These are phyloP conservation scores for Vaccinium darrowii DNA, from an alignment of 148 eudicot species.

Conservation along the genomic window DNA sequence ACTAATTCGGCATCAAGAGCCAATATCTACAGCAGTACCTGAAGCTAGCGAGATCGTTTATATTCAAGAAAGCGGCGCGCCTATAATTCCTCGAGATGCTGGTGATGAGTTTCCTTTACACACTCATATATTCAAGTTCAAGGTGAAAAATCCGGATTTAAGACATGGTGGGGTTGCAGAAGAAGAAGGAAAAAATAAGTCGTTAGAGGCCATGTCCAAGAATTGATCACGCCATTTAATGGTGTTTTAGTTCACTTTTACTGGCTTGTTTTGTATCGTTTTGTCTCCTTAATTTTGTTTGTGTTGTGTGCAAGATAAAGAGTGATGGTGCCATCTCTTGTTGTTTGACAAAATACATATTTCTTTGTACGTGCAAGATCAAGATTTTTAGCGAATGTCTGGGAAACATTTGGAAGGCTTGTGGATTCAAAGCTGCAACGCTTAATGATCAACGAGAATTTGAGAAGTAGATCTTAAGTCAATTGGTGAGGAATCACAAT, in stretches of 20 bases:
- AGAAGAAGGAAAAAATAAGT: neutral
- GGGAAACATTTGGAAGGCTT: too few relatives aligned
- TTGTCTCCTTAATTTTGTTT: neutral
- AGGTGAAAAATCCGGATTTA: neutral
- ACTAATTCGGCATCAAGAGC: neutral
- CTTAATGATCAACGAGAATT: too few relatives aligned
- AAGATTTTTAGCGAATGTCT: too few relatives aligned
- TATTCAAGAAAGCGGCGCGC: neutral
- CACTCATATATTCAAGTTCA: neutral
- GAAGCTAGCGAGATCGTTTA: neutral
- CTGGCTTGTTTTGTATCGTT: neutral
- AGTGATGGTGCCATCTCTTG: neutral
- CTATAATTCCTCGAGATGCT: neutral
- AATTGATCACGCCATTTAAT: neutral
- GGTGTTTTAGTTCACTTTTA: neutral
- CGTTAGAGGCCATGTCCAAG: neutral
- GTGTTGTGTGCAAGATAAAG: neutral
- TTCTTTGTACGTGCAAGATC: too few relatives aligned
- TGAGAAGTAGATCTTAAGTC: too few relatives aligned
- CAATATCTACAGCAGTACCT: neutral
- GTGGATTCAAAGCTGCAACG: too few relatives aligned
- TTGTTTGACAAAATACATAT: too few relatives aligned
- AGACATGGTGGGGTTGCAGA: neutral
- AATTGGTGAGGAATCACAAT: too few relatives aligned
- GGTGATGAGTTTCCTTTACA: neutral